Base-by-base conservation (phyloP, 176 grass and related monocot genomes). In the Miscanthus lutarioriparius region DNA sequence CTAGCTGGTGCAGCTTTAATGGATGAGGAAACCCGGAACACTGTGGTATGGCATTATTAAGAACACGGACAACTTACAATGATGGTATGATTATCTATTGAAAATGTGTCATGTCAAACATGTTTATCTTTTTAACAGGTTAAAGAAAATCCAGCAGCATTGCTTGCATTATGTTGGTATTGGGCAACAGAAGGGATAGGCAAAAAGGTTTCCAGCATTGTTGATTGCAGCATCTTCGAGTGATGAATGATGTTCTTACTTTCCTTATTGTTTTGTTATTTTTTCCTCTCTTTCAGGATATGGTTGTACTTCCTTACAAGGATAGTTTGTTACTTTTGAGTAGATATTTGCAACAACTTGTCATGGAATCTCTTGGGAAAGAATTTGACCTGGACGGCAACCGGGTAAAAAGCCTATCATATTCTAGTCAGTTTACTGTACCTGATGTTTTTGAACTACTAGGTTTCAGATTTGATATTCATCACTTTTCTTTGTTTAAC, bases 341-440 rank as follows among this genome's bases (percentile, higher is more conserved):
- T 91, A 88, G 97, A 81, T 99, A 99, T 86, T 91, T 99, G 86
- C 97, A 99, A 49, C 97, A 99, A 79, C 91, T 99, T 88, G 97
- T 99, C 72, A 99, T 99, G 97, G 97, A 99, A 92, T 99, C 97
- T 85, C 97, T 99, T 74, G 97, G 97, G 41, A 99, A 99, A 80
- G 97, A 99, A 87, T 90, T 92, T 61, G 97, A 99, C 81, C 97
- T 99, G 83, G 97, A 96, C 82, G 97, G 97, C 68, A 96, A 94
- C 75, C 86, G 81, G 90, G 97, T 99, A 96, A 64, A 48, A 80
- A 66, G 80, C 66, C 38, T 67, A 44, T 7, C n/a, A 62, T 80
- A 59, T 85, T 86, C 6, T 40, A n/a, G 64, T 74, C 74, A 47
- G 12, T 51, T 51, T 74, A 33, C 22, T 74, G 48, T 48, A 70